These are phyloP conservation scores for Gentiana dahurica DNA, from an alignment of 257 asterid species.

Conservation along the genomic window DNA sequence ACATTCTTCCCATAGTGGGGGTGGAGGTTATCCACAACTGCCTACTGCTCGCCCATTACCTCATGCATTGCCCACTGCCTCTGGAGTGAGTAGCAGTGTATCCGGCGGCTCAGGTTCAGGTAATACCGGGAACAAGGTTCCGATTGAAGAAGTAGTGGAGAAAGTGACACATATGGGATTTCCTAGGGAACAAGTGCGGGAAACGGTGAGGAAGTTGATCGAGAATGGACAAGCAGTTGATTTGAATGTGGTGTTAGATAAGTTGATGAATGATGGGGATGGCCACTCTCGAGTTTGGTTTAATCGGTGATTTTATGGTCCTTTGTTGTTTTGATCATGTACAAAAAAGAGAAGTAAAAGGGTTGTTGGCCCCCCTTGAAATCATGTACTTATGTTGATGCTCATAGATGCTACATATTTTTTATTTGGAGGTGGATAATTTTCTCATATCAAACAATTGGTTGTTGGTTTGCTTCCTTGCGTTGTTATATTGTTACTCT, in stretches of 20 bases:
- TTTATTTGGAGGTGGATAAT: too few relatives aligned
- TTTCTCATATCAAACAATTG: too few relatives aligned
- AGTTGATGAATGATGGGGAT: constrained; percentile 85
- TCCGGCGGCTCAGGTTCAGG: constrained; percentile 23
- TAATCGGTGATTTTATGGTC: constrained; percentile 35
- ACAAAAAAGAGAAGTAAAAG: constrained; percentile 13
- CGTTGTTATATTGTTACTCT: too few relatives aligned
- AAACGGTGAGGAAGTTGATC: constrained; percentile 69
- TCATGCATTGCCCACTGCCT: constrained; percentile 30
- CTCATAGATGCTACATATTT: too few relatives aligned
- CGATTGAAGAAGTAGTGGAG: constrained; percentile 86
- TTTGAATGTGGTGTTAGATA: constrained; percentile 82
- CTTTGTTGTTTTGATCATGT: constrained; percentile 19
- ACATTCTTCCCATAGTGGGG: too few relatives aligned
- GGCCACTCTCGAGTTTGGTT: constrained; percentile 72
- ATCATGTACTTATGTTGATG: too few relatives aligned
- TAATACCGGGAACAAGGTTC: constrained; percentile 56
- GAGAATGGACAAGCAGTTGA: constrained; percentile 94
- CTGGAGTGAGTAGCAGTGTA: constrained; percentile 45
- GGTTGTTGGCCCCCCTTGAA: background rate
- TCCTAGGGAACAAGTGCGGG: constrained; percentile 70
- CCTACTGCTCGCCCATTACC: constrained; percentile 87
- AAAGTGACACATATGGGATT: constrained; percentile 92
- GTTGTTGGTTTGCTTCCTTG: too few relatives aligned
- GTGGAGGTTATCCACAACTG: constrained; percentile 37